Base-by-base conservation (phyloP, 805 yeast species). In the Lipomyces yamanashiensis region DNA sequence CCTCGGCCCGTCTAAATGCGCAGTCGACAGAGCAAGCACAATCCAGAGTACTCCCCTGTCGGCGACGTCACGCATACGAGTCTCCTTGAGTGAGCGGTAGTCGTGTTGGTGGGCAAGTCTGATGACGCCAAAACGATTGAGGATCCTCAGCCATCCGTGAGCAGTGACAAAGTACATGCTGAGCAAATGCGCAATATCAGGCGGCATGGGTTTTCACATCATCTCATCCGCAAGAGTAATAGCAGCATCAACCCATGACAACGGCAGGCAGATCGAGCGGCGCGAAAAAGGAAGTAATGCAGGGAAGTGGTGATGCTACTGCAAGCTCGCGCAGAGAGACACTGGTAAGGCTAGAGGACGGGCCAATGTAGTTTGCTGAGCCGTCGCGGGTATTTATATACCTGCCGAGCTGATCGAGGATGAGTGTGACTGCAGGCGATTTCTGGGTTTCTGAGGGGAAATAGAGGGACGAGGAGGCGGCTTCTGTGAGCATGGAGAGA, bases 91-190 rank as follows among this genome's bases (percentile, higher is more conserved):
- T 15, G 56, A 1, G 7, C 19, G 57, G 13, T 23, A 36, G 15
- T 7, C 4, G n/a, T 21, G 39, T 36, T 48, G 56, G 21, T 62
- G 66, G 15, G 52, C 62, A 8, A 52, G 48, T 13, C 56, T 50
- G n/a, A 62, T 40, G 13, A 62, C 23, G 15, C 51, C 50, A 52
- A 39, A 59, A 9, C 66, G 41, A 19, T 62, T 63, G 12, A 62
- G 49, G 8, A 58, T 58, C 6, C 63, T 59, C 23, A 62, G 59
- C 66, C 66, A 58, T 39, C 59, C 17, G 45, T 58, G 66, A 1
- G 59, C 58, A 13, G 59, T 54, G 21, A 28, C 43, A 58, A 62
- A 62, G 44, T 58, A 62, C 12, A 58, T 15, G n/a, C 33, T n/a
- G 13, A 62, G 34, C 15, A 61, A 53, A 6, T 23, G 33, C 9